Evolutionary conservation across 768 basidiomycete species (phyloP).

Genomic region (Auricularia cornea): DNA sequence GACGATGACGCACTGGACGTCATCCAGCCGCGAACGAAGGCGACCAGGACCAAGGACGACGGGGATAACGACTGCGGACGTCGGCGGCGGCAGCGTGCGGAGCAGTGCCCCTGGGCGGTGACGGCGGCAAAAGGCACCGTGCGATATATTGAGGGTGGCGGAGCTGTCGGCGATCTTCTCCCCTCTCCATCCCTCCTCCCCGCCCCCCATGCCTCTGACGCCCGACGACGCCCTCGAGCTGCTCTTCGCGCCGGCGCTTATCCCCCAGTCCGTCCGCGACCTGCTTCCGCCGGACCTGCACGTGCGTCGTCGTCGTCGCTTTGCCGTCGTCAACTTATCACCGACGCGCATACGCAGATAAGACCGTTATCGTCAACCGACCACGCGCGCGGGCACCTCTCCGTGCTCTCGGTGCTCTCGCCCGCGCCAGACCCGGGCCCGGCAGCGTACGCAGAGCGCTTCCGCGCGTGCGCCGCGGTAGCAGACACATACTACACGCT

Average conservation of each 20-base stretch:
- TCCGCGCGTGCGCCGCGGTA: conserved; percentile 45
- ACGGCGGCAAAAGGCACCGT: neutral
- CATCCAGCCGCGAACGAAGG: neutral
- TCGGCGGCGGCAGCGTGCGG: too few relatives aligned
- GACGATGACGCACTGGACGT: neutral
- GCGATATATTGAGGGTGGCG: neutral
- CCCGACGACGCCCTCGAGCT: conserved; percentile 65
- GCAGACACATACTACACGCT: conserved; percentile 69
- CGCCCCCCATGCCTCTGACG: conserved; percentile 37
- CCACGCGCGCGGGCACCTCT: conserved; percentile 71
- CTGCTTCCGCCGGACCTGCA: conserved; percentile 59
- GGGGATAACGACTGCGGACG: too few relatives aligned
- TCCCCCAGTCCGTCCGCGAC: conserved; percentile 53
- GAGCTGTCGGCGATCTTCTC: neutral
- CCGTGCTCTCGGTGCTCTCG: conserved; percentile 69
- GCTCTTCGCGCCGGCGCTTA: conserved; percentile 63
- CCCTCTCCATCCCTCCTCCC: neutral
- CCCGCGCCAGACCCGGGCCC: conserved; percentile 59
- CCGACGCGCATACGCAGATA: too few relatives aligned
- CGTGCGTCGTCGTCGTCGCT: conserved; percentile 31
- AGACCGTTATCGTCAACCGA: conserved; percentile 76
- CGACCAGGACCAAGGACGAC: too few relatives aligned
- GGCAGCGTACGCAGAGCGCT: conserved; percentile 61
- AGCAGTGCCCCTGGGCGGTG: too few relatives aligned
- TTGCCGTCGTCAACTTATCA: conserved; percentile 43